phyloP scores from a whole-genome alignment of 1,284 basidiomycete genomes.

The Irpex lacteus region DNA sequence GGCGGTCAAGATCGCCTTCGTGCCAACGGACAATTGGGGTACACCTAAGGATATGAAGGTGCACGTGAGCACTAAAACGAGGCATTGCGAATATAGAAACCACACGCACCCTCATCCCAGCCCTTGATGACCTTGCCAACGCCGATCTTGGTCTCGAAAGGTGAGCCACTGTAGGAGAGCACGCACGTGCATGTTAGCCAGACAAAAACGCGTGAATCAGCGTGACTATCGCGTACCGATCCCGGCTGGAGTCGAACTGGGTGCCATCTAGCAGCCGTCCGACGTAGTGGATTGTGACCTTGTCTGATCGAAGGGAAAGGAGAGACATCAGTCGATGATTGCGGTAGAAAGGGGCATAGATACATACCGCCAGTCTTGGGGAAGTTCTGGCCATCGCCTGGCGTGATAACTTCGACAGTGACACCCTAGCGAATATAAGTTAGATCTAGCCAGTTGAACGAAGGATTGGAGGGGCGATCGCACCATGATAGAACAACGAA shows the following conservation, averaged over 20 bases:
- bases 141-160: constrained; percentile 79
- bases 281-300: constrained; percentile 69
- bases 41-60: constrained; percentile 48
- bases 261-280: constrained; percentile 61
- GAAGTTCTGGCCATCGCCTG: constrained; percentile 45
- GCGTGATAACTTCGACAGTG: constrained; percentile 36
- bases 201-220: not conserved
- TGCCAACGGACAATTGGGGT: constrained; percentile 70
- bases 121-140: constrained; percentile 83
- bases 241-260: constrained; percentile 72
- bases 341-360: constrained; percentile 13
- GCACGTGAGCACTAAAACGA: constrained; percentile 6
- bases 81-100: not conserved
- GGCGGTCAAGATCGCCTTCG: constrained; percentile 71
- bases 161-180: constrained; percentile 37
- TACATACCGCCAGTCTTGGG: constrained; percentile 47
- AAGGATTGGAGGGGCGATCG: constrained; percentile 6
- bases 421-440: constrained; percentile 35
- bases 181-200: not conserved
- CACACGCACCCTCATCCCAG: constrained; percentile 84
- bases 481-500: constrained; percentile 23
- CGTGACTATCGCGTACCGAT: constrained; percentile 40
- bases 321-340: constrained; percentile 2
- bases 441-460: not conserved
- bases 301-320: constrained; percentile 34